Evolutionary conservation across 2,329 filamentous ascomycete species (phyloP), one percentile per base, ranked within the genome.

Genomic region (Byssoonygena ceratinophila): DNA sequence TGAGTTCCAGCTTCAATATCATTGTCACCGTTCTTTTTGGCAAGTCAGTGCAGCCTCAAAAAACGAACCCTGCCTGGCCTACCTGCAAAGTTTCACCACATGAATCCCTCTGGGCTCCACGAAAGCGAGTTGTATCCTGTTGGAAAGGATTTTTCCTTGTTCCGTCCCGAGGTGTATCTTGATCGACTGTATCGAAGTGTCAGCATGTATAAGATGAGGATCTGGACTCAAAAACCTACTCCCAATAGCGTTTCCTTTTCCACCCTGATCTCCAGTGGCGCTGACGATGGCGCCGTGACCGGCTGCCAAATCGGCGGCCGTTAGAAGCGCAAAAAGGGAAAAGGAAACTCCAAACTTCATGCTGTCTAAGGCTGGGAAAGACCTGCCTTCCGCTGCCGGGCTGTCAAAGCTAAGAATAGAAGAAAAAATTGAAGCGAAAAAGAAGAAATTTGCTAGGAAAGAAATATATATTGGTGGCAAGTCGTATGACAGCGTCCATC

Each of bases 331-430:
- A 62, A 79, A 52, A 46, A 52, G 45, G 48, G 45, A 11, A 16
- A 29, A 45, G 39, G 29, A 11, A 36, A 34, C 44, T 29, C 23
- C 44, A n/a, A 49, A 43, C n/a, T 27, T 25, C 52, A 54, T 54
- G 23, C 7, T 46, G 37, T 31, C 1, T 36, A 39, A 82, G 84
- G 55, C 73, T 3, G 83, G 84, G 1, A 87, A 84, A 57, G 76
- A 95, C 32, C 78, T 87, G 16, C 89, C 90, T 0, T 82, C 79
- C 0, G 84, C 85, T 49, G 88, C 90, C 1, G 72, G 85, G 3
- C 73, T 96, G 9, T 47, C 43, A 53, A 48, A 53, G 45, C 34
- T 36, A 48, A 43, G 49, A 51, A 45, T 44, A 11, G n/a, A 51
- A 29, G 27, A 37, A 22, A 29, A 31, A 9, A 45, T n/a, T n/a